Conservation (phyloP, 352 stramenopile genomes). For the Pseudoperonospora humuli region DNA sequence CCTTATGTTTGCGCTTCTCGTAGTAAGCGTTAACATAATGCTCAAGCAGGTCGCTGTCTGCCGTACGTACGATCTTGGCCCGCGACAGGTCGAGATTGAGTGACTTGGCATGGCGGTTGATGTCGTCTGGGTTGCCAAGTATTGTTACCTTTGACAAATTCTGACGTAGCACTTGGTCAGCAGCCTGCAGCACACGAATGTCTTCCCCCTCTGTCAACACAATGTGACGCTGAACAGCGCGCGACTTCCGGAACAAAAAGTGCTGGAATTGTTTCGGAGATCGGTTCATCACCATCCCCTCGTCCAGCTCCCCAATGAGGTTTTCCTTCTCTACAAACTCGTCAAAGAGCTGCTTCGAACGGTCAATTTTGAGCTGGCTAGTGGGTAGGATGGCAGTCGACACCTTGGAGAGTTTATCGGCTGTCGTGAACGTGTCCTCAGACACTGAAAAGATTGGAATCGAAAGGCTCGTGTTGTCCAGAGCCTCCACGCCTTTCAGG, state of each 20-base stretch:
- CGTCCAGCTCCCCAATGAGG: constrained; percentile 56
- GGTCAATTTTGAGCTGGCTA: constrained; percentile 61
- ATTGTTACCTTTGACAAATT: constrained; percentile 70
- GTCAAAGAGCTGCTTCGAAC: constrained; percentile 58
- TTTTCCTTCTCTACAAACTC: constrained; percentile 55
- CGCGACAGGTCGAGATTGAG: constrained; percentile 53
- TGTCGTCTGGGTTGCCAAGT: constrained; percentile 65
- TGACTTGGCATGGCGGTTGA: constrained; percentile 54
- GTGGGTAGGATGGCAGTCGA: constrained; percentile 64
- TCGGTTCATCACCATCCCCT: constrained; percentile 51
- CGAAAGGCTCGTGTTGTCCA: constrained; percentile 57
- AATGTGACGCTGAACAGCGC: constrained; percentile 64
- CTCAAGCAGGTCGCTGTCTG: constrained; percentile 37
- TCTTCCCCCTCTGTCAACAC: constrained; percentile 81
- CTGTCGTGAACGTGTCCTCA: constrained; percentile 57
- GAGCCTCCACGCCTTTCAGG: constrained; percentile 50
- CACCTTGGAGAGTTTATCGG: constrained; percentile 44
- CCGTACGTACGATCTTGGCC: constrained; percentile 55
- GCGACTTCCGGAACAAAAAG: constrained; percentile 76
- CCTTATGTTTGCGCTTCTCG: constrained; percentile 82
- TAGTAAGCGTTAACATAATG: constrained; percentile 57
- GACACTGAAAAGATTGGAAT: constrained; percentile 71
- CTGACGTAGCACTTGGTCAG: constrained; percentile 59
- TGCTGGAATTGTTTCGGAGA: constrained; percentile 84
- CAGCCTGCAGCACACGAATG: constrained; percentile 70